phyloP scores from a whole-genome alignment of 1,284 basidiomycete species.

The Heterobasidion occidentale region DNA sequence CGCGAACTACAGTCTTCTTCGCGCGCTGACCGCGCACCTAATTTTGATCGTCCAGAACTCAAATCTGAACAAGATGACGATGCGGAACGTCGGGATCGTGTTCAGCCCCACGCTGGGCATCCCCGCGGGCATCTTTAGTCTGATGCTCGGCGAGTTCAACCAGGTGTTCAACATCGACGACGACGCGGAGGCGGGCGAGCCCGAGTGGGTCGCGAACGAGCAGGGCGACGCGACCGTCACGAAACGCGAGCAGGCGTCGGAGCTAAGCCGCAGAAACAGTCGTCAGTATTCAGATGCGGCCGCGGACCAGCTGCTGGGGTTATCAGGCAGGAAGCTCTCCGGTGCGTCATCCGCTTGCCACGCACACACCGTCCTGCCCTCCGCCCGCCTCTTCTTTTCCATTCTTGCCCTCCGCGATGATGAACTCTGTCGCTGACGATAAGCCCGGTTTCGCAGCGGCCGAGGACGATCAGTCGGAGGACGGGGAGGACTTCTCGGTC shows the following conservation, averaged over 20 bases:
- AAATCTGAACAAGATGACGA: slow-evolving; percentile 94
- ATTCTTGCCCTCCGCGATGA: not conserved
- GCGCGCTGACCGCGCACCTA: slow-evolving; percentile 91
- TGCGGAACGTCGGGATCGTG: slow-evolving; percentile 97
- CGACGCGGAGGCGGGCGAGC: slow-evolving; percentile 26
- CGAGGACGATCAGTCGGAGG: slow-evolving; percentile 60
- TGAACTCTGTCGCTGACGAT: not conserved
- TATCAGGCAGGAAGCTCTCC: slow-evolving; percentile 57
- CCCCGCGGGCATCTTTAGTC: slow-evolving; percentile 88
- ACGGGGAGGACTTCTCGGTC: slow-evolving; percentile 56
- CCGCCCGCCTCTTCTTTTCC: not conserved
- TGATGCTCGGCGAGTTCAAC: slow-evolving; percentile 90
- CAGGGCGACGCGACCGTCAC: slow-evolving; percentile 23
- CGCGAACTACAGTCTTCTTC: slow-evolving; percentile 89
- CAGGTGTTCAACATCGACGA: slow-evolving; percentile 75
- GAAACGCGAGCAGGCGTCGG: slow-evolving; percentile 24
- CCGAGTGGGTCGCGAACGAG: slow-evolving; percentile 13
- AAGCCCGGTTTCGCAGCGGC: slow-evolving; percentile 25
- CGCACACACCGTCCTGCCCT: not conserved
- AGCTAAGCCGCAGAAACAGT: slow-evolving; percentile 56
- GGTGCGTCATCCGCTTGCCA: slow-evolving; percentile 31
- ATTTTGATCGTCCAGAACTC: slow-evolving; percentile 93
- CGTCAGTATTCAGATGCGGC: slow-evolving; percentile 72
- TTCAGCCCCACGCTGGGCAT: slow-evolving; percentile 94
- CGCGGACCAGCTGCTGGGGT: slow-evolving; percentile 69